Evolutionary conservation across 495 filamentous ascomycete species (phyloP), one percentile per base, ranked within the genome.

Genomic region (Podospora appendiculata): DNA sequence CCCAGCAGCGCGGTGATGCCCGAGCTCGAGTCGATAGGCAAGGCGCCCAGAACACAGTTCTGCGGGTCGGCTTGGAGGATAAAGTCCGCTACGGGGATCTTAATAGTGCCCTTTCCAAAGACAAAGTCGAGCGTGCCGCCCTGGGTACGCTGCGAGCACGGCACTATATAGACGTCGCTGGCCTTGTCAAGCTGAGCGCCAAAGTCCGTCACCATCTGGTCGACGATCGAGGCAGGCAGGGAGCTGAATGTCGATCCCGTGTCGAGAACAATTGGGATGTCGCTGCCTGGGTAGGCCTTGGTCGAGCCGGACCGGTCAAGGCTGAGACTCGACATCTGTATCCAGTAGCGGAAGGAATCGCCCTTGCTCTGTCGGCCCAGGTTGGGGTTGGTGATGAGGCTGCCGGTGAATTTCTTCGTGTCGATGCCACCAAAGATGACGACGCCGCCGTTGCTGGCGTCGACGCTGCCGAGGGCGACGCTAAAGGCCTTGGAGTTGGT

Each of bases 391-490:
- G 50, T 80, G 64, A 36, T 17, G 6, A 96, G 80, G 6, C 72
- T 61, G 33, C 89, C 91, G 25, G 68, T 70, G 65, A 84, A 96
- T 65, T 94, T 95, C 34, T 74, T 80, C 1, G 84, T 89, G 63
- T 96, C 85, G 36, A 96, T 77, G 19, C 90, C 91, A 25, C 91
- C 91, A 58, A 96, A 96, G 35, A 96, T 77, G 53, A 96, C 82
- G 13, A 83, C 79, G 19, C 91, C 91, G 33, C 48, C 52, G 14
- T 66, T 55, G 32, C 67, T 57, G 52, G 67, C 61, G 35, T 62
- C 59, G 48, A 62, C 65, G 51, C 69, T 67, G 9, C 70, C 68
- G 8, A 74, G 61, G 0, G 67, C 69, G 3, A 73, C 51, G 41
- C 71, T 71, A 53, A 73, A 73, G 14, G 68, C 68, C 51, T 68